Base-by-base conservation (phyloP, 2,329 filamentous ascomycete genomes). In the Sclerotinia glacialis region DNA sequence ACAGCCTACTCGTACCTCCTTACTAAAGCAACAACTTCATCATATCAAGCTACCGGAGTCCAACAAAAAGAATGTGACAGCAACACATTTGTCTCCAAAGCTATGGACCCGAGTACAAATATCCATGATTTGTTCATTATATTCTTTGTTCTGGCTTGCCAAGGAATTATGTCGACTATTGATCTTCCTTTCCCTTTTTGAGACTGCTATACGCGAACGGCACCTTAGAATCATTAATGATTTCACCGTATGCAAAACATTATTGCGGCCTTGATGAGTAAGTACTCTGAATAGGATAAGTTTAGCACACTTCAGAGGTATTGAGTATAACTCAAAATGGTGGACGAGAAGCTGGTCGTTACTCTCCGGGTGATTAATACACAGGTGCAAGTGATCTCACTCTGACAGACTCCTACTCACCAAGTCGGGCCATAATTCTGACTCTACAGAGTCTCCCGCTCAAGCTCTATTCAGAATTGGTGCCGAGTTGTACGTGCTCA, bases 361-460 rank as follows among this genome's bases (percentile, higher is more conserved):
- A 18, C 56, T 28, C n/a, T 58, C n/a, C 28, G 42, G 11, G 52
- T 28, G 37, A 58, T 52, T 56, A 31, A 42, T 28, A 21, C 52
- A n/a, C 23, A 64, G 31, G 52, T 56, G 11, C 18, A 64, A 31
- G 52, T 56, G 18, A 11, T 31, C 42, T 26, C 12, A 28, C 21
- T 44, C 34, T 26, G 18, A 62, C 23, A 54, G 7, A 26, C 50
- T 28, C 50, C 50, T n/a, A 64, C 61, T 18, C 46, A 64, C 23
- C 50, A 26, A 54, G 50, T 64, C 61, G 61, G 40, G 61, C 37
- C 18, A 42, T 64, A 40, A 47, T 50, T 26, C 21, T 44, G 50
- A 64, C 18, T 21, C 50, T 18, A 46, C 37, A 37, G 37, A 64
- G 37, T 9, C 26, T 34, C 46, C 26, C 9, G 61, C 37, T 28